phyloP scores from a whole-genome alignment of 1,284 basidiomycete genomes.

The Naganishia sp. region DNA sequence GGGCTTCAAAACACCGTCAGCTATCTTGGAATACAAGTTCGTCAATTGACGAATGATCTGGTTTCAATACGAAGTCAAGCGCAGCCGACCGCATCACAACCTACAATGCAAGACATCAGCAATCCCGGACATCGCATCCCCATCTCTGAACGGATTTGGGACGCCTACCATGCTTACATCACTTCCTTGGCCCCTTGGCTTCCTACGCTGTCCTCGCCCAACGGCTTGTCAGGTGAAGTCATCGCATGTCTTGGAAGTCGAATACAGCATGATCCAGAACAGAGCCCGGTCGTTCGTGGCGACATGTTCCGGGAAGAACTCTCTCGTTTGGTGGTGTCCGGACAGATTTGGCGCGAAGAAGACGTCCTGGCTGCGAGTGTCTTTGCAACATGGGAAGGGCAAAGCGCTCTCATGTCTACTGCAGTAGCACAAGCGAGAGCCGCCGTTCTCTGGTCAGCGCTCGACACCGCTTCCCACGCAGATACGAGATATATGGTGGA shows the following conservation, averaged over 20 bases:
- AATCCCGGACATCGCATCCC: slow-evolving; percentile 2
- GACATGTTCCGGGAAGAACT: slow-evolving; percentile 25
- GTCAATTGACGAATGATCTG: slow-evolving; percentile 26
- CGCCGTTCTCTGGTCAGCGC: slow-evolving; percentile 40
- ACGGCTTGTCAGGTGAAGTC: slow-evolving; percentile 32
- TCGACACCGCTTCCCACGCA: slow-evolving; percentile 40
- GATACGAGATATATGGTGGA: slow-evolving; percentile 54
- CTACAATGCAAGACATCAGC: not conserved
- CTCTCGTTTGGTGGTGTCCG: slow-evolving; percentile 22
- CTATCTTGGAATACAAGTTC: slow-evolving; percentile 30
- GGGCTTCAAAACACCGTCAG: slow-evolving; percentile 26
- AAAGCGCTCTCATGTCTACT: slow-evolving; percentile 42
- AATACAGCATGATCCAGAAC: slow-evolving; percentile 28
- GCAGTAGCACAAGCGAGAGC: slow-evolving; percentile 45
- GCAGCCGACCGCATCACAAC: not conserved
- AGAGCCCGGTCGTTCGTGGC: slow-evolving; percentile 26
- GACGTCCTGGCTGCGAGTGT: slow-evolving; percentile 48
- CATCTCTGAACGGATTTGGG: slow-evolving; percentile 33
- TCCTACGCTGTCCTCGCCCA: slow-evolving; percentile 23
- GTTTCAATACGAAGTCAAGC: slow-evolving; percentile 5
- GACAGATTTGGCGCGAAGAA: slow-evolving; percentile 38
- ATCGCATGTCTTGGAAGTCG: slow-evolving; percentile 28
- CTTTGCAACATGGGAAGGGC: slow-evolving; percentile 50
- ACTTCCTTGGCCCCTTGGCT: slow-evolving; percentile 32
- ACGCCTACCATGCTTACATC: slow-evolving; percentile 34